A percentile compares a stretch with the other conserved stretches of the same genome.
These are phyloP conservation scores for Penicillium sp. DNA, from an alignment of 2,329 filamentous ascomycete genomes.

Conservation along the genomic window DNA sequence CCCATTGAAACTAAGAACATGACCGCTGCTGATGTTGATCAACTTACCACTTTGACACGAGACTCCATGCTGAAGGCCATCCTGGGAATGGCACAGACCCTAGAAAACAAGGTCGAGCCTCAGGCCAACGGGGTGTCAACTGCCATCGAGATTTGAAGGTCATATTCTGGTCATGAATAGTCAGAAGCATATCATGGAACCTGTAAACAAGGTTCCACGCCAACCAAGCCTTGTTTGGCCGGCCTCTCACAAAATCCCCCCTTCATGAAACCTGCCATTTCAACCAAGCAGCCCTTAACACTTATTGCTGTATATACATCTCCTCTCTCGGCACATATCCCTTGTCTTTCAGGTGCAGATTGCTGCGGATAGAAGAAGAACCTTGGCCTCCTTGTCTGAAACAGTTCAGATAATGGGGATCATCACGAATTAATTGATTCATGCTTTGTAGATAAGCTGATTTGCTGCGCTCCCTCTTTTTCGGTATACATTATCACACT, in stretches of 20 bases:
- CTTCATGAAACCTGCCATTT: not conserved
- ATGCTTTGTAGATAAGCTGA: not conserved
- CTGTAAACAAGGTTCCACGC: not conserved
- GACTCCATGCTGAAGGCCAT: slow-evolving; percentile 71
- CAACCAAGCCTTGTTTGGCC: not conserved
- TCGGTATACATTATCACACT: not conserved
- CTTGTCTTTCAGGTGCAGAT: not conserved
- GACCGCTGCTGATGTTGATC: slow-evolving; percentile 74
- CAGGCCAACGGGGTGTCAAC: slow-evolving; percentile 30
- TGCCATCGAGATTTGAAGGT: slow-evolving; percentile 37
- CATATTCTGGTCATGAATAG: not conserved
- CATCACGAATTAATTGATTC: not conserved
- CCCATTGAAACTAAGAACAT: slow-evolving; percentile 76
- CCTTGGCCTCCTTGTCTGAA: not conserved
- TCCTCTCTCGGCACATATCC: slow-evolving; percentile 11
- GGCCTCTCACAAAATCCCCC: not conserved
- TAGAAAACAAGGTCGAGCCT: slow-evolving; percentile 21
- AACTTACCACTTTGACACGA: slow-evolving; percentile 65
- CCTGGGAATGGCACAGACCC: slow-evolving; percentile 40
- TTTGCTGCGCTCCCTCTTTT: not conserved
- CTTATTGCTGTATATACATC: slow-evolving; percentile 5
- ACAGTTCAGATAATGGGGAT: not conserved
- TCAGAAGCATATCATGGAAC: not conserved
- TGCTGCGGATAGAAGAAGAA: slow-evolving; percentile 6
- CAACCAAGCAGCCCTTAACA: not conserved